Evolutionary conservation across 257 asterid genomes (phyloP).

Genomic region (Osmanthus fragrans): DNA sequence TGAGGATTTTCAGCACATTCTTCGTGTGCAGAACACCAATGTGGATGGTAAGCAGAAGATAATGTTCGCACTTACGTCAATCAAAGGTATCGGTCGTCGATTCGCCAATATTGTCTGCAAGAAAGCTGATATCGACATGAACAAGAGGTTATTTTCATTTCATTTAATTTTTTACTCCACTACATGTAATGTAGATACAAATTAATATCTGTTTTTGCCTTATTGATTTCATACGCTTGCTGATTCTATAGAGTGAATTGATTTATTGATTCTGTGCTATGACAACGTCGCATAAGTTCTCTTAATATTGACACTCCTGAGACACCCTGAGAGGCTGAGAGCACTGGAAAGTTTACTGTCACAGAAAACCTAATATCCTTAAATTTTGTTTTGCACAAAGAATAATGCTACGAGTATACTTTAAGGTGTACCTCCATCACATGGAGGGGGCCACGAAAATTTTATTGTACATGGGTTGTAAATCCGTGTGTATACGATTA

Average conservation of each 20-base stretch:
- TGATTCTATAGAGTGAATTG: too few species aligned
- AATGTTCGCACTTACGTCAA: conserved; percentile 49
- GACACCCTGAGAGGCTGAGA: neutral
- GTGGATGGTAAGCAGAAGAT: conserved; percentile 54
- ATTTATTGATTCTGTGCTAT: neutral
- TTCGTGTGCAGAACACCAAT: conserved; percentile 49
- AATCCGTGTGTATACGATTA: too few species aligned
- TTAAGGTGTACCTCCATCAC: too few species aligned
- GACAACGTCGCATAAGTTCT: neutral
- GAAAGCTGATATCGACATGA: conserved; percentile 53
- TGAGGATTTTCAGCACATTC: conserved; percentile 49
- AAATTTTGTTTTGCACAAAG: neutral
- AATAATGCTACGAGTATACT: too few species aligned
- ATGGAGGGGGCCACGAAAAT: too few species aligned
- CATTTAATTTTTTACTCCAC: too few species aligned
- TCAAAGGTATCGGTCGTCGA: conserved; percentile 55
- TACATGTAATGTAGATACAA: too few species aligned
- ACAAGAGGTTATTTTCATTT: conserved; percentile 33
- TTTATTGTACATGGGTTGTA: too few species aligned
- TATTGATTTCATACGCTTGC: too few species aligned
- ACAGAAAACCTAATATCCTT: neutral
- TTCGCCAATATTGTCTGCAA: conserved; percentile 49
- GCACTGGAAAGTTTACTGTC: neutral
- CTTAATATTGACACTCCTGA: neutral
- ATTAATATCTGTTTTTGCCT: too few species aligned